Evolutionary conservation across 352 stramenopile genomes (phyloP), one percentile per base, ranked within the genome.

Genomic region (Pythium plurisporium): DNA sequence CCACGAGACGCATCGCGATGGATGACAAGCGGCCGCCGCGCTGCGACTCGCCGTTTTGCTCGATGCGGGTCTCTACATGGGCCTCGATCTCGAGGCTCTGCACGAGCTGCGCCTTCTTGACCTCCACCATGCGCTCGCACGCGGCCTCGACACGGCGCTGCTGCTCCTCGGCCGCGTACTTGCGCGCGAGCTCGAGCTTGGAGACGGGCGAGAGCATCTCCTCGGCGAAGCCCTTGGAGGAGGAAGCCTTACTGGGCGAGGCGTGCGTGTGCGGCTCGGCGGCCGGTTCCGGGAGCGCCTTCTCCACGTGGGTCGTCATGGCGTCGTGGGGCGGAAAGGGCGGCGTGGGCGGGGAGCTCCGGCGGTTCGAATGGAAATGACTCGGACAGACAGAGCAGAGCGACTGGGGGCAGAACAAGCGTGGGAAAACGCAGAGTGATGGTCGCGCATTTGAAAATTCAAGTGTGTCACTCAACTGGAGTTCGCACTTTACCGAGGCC

Each of bases 181-280:
- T 67, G 44, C 77, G 80, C 52, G 78, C 78, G 12, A 73, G 68
- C 48, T 90, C 78, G 49, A 91, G 73, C 62, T 93, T 90, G n/a
- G 82, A 89, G 33, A 89, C 66, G 25, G 74, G 74, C 61, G 74
- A 88, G 45, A 83, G 71, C 60, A 74, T 66, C 25, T 76, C 69
- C 10, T 82, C 73, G 34, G 60, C 74, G 44, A 82, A 78, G 34
- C 29, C 57, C 19, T 50, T 43, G 54, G n/a, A n/a, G n/a, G n/a
- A n/a, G n/a, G n/a, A n/a, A n/a, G n/a, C n/a, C n/a, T 49, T 54
- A 63, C 36, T 67, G 34, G 49, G 72, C 26, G 70, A 73, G 26
- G 81, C 72, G 17, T 69, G 15, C 29, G 58, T 45, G 34, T 33
- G 31, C 9, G 55, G 54, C 61, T 61, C 50, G 22, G 41, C 40